Evolutionary conservation across 371 early-diverging fungal species (phyloP).

Genomic region (Apophysomyces ossiformis): DNA sequence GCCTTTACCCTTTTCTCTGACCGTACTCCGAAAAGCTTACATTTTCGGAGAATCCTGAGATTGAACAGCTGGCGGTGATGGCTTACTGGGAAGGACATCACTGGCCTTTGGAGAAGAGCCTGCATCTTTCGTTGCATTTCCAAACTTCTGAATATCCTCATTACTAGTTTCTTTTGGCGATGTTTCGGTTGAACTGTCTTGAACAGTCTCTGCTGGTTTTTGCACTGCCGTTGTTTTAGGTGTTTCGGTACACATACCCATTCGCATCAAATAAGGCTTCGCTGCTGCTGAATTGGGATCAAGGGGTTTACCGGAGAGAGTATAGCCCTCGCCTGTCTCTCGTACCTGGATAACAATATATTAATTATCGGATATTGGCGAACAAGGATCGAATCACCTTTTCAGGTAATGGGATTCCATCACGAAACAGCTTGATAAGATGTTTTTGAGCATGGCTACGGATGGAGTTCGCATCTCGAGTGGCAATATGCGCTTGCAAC

Average conservation of each 20-base stretch:
- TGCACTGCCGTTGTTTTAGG: not conserved
- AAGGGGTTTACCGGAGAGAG: slow-evolving; percentile 84
- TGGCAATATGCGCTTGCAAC: slow-evolving; percentile 74
- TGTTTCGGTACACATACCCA: slow-evolving; percentile 10
- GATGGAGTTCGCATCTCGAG: slow-evolving; percentile 83
- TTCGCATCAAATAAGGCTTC: slow-evolving; percentile 70
- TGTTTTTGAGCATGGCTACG: slow-evolving; percentile 91
- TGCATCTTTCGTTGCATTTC: not conserved
- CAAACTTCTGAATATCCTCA: not conserved
- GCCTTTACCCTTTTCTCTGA: not conserved
- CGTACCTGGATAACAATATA: slow-evolving; percentile 45
- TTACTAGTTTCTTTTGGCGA: not conserved
- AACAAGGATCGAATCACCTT: slow-evolving; percentile 49
- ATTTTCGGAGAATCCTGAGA: slow-evolving; percentile 6
- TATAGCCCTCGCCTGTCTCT: slow-evolving; percentile 85
- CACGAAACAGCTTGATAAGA: slow-evolving; percentile 87
- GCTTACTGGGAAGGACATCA: not conserved
- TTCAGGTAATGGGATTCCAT: slow-evolving; percentile 75
- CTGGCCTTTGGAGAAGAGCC: not conserved
- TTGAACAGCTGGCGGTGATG: not conserved
- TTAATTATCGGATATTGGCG: not conserved
- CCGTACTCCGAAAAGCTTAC: not conserved
- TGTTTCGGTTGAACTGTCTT: slow-evolving; percentile 1
- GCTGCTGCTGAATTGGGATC: slow-evolving; percentile 90
- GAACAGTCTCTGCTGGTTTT: slow-evolving; percentile 3